Conservation (phyloP, 495 filamentous ascomycete species). For the Lepidopterella palustris region DNA sequence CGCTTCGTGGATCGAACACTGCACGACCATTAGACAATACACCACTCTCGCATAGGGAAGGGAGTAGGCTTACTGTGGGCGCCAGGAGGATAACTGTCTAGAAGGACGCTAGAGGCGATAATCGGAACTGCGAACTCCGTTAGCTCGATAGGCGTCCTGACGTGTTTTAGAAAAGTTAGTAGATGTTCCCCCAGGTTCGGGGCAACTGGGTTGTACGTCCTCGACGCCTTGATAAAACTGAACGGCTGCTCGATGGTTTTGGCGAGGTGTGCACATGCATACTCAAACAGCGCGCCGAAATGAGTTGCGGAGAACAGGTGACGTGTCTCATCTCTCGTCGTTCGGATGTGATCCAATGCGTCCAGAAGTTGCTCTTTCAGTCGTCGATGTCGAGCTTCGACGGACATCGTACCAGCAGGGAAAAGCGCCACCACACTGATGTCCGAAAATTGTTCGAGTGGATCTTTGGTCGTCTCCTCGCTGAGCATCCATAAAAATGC, state of each 20-base stretch:
- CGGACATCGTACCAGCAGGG: neutral
- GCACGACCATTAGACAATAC: neutral
- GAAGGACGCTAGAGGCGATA: neutral
- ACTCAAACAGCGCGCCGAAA: neutral
- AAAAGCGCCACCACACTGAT: conserved; percentile 24
- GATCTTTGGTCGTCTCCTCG: conserved; percentile 15
- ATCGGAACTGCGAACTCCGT: conserved; percentile 1
- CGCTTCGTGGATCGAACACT: neutral
- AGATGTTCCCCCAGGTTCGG: neutral
- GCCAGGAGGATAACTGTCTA: conserved; percentile 1
- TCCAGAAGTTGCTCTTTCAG: neutral
- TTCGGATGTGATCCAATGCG: neutral
- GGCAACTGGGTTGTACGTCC: neutral
- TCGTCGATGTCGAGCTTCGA: neutral
- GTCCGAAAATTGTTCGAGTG: conserved; percentile 22
- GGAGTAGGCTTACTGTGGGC: neutral
- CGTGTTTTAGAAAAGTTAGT: neutral
- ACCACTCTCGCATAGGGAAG: neutral
- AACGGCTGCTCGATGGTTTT: neutral
- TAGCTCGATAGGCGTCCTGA: neutral
- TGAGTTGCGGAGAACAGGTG: neutral
- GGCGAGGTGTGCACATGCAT: neutral
- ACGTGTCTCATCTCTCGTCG: neutral
- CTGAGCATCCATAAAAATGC: conserved; percentile 17
- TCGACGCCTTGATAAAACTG: neutral